phyloP scores from a whole-genome alignment of 148 eudicot species.

The Pharnaceum exiguum region DNA sequence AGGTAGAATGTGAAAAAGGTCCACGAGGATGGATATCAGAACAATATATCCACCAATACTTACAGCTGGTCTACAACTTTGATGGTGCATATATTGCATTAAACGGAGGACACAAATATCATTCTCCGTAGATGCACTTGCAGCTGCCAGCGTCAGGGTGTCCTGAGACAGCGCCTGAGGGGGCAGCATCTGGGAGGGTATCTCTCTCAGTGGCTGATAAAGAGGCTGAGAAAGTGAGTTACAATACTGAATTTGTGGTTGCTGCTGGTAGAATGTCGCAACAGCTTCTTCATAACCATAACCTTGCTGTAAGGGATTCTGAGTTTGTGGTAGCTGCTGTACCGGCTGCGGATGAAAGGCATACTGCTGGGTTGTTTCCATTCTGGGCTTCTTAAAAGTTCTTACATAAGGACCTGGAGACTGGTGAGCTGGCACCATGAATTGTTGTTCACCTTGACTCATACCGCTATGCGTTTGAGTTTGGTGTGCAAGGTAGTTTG shows the following conservation, averaged over 20 bases:
- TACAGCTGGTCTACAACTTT: conserved; percentile 36
- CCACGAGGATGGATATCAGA: too few species aligned
- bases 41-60: too few species aligned
- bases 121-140: background rate
- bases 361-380: conserved; percentile 19
- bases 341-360: conserved; percentile 8
- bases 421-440: conserved; percentile 16
- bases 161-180: background rate
- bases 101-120: conserved; percentile 26
- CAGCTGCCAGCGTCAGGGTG: background rate
- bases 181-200: conserved; percentile 13
- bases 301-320: conserved; percentile 9
- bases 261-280: conserved; percentile 14
- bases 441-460: conserved; percentile 14
- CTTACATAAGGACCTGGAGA: conserved; percentile 14
- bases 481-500: conserved; percentile 8
- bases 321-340: conserved; percentile 16
- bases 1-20: too few species aligned
- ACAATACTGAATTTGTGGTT: conserved; percentile 11
- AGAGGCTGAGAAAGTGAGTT: conserved; percentile 4
- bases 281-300: conserved; percentile 11
- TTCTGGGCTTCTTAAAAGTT: conserved; percentile 24
- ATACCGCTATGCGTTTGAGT: background rate
- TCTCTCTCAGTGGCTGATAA: conserved; percentile 7
- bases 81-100: conserved; percentile 23